Percentiles rank a stretch among this genome's conserved stretches.
Evolutionary conservation across 2,329 filamentous ascomycete genomes (phyloP).

Genomic region (Verticillium isaacii): DNA sequence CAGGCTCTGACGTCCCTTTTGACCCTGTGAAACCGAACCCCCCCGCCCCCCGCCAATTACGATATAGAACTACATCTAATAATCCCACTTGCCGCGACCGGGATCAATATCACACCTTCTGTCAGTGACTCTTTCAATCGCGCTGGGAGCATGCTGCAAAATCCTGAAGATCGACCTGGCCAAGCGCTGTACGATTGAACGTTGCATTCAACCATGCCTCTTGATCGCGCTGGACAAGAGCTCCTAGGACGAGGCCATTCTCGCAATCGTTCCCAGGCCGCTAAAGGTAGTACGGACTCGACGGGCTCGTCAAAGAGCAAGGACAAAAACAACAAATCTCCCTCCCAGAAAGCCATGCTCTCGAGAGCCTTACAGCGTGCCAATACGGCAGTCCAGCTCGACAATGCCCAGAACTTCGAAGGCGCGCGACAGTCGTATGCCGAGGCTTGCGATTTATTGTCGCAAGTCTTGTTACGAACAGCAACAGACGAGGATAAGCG

Average conservation of each 20-base stretch:
- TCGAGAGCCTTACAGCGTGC: conserved; percentile 94
- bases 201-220: not conserved
- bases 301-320: conserved; percentile 28
- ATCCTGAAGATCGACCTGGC: not conserved
- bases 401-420: conserved; percentile 93
- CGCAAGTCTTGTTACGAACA: conserved; percentile 82
- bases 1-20: too few relatives aligned
- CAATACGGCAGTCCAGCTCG: conserved; percentile 89
- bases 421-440: conserved; percentile 85
- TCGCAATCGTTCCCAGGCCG: conserved; percentile 38
- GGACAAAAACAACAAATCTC: conserved; percentile 35
- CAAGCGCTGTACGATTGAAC: not conserved
- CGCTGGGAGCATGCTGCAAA: not conserved
- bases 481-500: conserved; percentile 80
- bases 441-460: conserved; percentile 83
- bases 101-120: too few relatives aligned
- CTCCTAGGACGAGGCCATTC: conserved; percentile 32
- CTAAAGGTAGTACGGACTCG: conserved; percentile 40
- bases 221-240: not conserved
- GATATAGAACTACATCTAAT: too few relatives aligned
- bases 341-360: conserved; percentile 90
- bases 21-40: too few relatives aligned
- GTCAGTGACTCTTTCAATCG: too few relatives aligned
- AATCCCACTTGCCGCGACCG: too few relatives aligned
- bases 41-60: too few relatives aligned